phyloP scores from a whole-genome alignment of 495 filamentous ascomycete species.

The Aspergillus nidulans region DNA sequence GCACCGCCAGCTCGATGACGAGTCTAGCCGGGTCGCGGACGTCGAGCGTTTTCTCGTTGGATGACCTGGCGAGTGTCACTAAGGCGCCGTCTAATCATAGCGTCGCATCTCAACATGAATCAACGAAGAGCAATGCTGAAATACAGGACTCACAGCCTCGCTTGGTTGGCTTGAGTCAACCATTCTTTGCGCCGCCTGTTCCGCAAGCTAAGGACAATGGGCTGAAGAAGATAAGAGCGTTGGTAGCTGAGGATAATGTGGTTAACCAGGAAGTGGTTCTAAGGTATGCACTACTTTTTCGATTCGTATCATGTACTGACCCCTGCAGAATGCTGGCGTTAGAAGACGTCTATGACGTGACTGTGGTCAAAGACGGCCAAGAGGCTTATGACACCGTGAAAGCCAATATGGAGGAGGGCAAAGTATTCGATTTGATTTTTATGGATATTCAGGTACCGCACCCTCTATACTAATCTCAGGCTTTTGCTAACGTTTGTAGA shows the following conservation, averaged over 20 bases:
- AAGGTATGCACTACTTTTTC: slow-evolving; percentile 1
- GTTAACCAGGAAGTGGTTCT: slow-evolving; percentile 90
- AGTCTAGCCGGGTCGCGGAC: slow-evolving; percentile 24
- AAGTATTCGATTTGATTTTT: slow-evolving; percentile 78
- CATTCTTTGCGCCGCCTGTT: slow-evolving; percentile 70
- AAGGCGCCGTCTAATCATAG: slow-evolving; percentile 23
- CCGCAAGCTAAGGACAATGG: slow-evolving; percentile 35
- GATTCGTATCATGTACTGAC: neutral
- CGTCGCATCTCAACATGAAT: slow-evolving; percentile 18
- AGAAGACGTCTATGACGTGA: slow-evolving; percentile 70
- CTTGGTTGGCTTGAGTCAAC: slow-evolving; percentile 76
- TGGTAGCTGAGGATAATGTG: slow-evolving; percentile 93
- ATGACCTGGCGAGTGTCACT: slow-evolving; percentile 28
- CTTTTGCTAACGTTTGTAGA: slow-evolving; percentile 40
- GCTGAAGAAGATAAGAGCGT: slow-evolving; percentile 61
- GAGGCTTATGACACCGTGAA: slow-evolving; percentile 85
- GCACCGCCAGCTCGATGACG: slow-evolving; percentile 23
- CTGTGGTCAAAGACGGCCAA: slow-evolving; percentile 79
- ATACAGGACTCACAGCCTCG: slow-evolving; percentile 59
- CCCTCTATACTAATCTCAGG: slow-evolving; percentile 6
- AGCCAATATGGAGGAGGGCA: slow-evolving; percentile 66
- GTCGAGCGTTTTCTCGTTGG: slow-evolving; percentile 25
- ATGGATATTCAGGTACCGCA: slow-evolving; percentile 67
- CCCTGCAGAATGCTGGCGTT: slow-evolving; percentile 53
- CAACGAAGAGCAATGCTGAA: slow-evolving; percentile 23